These are phyloP conservation scores for Rubia tinctorum DNA, from an alignment of 305 asterid genomes.

Conservation along the genomic window DNA sequence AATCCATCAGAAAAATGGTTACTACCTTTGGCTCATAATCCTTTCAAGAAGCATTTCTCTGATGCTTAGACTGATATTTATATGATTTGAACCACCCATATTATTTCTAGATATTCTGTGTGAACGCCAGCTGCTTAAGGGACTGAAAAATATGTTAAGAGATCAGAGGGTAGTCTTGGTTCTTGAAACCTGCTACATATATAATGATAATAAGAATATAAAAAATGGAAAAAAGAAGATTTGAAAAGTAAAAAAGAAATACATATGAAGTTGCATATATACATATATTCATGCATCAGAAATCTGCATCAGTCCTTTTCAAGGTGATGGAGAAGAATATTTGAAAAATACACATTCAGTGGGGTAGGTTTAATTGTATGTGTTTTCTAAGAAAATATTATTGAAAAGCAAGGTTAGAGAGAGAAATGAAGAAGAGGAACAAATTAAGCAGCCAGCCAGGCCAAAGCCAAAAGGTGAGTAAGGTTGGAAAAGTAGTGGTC, in stretches of 20 bases:
- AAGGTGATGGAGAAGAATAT: slow-evolving; percentile 5
- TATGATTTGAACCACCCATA: background rate
- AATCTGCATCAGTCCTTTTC: slow-evolving; percentile 8
- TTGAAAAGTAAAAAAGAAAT: slow-evolving; percentile 21
- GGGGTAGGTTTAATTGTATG: slow-evolving; percentile 7
- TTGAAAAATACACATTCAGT: slow-evolving; percentile 9
- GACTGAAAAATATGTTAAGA: background rate
- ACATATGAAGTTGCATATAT: background rate
- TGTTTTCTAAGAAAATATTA: background rate
- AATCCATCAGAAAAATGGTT: slow-evolving; percentile 41
- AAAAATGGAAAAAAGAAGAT: background rate
- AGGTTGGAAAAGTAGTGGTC: slow-evolving; percentile 29
- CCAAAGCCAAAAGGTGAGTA: background rate
- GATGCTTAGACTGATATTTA: background rate
- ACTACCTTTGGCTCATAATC: background rate
- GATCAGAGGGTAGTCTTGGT: background rate
- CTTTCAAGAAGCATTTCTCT: background rate
- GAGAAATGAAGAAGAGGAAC: slow-evolving; percentile 4
- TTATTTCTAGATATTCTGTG: background rate
- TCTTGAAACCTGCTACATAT: background rate
- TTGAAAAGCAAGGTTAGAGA: slow-evolving; percentile 3
- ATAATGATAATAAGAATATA: background rate
- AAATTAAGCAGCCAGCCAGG: slow-evolving; percentile 27
- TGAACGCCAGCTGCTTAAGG: slow-evolving; percentile 1
- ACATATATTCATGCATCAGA: background rate